Base-by-base conservation (phyloP, 768 basidiomycete genomes). In the Leucosporidium creatinivorum region DNA sequence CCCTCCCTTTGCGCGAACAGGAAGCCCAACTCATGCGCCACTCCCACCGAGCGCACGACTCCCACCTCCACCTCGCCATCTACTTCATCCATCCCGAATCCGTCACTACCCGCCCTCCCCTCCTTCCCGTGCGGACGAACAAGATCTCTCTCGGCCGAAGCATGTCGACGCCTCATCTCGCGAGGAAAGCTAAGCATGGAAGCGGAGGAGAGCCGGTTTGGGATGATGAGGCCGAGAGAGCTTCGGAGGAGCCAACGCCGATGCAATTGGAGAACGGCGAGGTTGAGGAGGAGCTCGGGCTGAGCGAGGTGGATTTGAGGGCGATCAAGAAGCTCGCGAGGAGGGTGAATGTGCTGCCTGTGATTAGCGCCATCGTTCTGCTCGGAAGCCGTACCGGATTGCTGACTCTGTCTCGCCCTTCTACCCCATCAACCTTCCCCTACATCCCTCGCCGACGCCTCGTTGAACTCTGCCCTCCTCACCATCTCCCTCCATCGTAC, bases 11-110 rank as follows among this genome's bases (percentile, higher is more conserved):
- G 4, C 58, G 21, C 33, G 33, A 39, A 17, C 51, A 49, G 57
- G 64, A 65, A 51, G n/a, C n/a, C 26, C 64, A 59, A 51, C 50
- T 65, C 31, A 26, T 65, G 25, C 64, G 58, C 57, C 58, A 26
- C n/a, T 44, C 47, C 8, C 58, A 49, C 33, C 58, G 47, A 23
- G 61, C 33, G 13, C 57, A 59, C 47, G 64, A 65, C 28, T 31
- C 30, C 25, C 64, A 65, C 36, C 18, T 65, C 58, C 64, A 65
- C 31, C 64, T 65, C 57, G 58, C 58, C 26, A 39, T 65, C 50
- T 65, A 65, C 64, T 52, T 65, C 48, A n/a, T 65, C 54, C 48
- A 65, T 36, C 64, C 64, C 48, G 31, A 31, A 31, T 58, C 57
- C 58, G 30, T 65, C 58, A 10, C 39, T 2, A 9, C 33, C 25